phyloP scores from a whole-genome alignment of 2,329 filamentous ascomycete genomes.

The Metarhizium anisopliae region DNA sequence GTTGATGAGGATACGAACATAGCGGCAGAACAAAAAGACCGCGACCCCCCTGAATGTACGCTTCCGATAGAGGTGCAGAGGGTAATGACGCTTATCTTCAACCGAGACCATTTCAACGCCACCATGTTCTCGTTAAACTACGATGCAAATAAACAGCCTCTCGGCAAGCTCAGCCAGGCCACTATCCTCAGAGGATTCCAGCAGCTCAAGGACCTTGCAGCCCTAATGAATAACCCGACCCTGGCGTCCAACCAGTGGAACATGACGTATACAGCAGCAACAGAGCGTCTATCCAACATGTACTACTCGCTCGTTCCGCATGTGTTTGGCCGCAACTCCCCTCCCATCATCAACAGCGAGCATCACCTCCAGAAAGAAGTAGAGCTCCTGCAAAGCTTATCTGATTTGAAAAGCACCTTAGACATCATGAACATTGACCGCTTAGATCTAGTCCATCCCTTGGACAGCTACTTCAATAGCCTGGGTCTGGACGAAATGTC shows the following conservation, averaged over 20 bases:
- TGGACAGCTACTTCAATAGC: constrained; percentile 65
- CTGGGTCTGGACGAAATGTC: constrained; percentile 72
- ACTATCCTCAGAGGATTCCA: constrained; percentile 70
- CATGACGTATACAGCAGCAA: constrained; percentile 28
- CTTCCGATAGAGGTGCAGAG: too few relatives aligned
- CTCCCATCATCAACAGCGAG: constrained; percentile 54
- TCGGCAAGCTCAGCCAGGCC: constrained; percentile 74
- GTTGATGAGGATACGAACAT: too few relatives aligned
- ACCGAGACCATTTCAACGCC: too few relatives aligned
- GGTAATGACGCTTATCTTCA: too few relatives aligned
- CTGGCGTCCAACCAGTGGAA: constrained; percentile 36
- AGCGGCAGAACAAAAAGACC: too few relatives aligned
- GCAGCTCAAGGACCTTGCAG: constrained; percentile 65
- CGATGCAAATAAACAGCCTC: constrained; percentile 65
- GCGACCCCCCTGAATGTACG: too few relatives aligned
- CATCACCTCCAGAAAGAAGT: constrained; percentile 63
- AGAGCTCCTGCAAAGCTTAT: constrained; percentile 69
- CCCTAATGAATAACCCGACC: constrained; percentile 45
- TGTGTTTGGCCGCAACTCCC: constrained; percentile 63
- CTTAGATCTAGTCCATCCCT: constrained; percentile 45
- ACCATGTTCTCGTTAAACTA: constrained; percentile 59
- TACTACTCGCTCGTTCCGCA: constrained; percentile 82
- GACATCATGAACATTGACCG: constrained; percentile 63
- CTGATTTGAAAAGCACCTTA: constrained; percentile 75
- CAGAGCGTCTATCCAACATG: constrained; percentile 60